Percentiles rank a stretch among this genome's conserved stretches.
These are phyloP conservation scores for Penicillium digitatum DNA, from an alignment of 2,329 filamentous ascomycete genomes.

Conservation along the genomic window DNA sequence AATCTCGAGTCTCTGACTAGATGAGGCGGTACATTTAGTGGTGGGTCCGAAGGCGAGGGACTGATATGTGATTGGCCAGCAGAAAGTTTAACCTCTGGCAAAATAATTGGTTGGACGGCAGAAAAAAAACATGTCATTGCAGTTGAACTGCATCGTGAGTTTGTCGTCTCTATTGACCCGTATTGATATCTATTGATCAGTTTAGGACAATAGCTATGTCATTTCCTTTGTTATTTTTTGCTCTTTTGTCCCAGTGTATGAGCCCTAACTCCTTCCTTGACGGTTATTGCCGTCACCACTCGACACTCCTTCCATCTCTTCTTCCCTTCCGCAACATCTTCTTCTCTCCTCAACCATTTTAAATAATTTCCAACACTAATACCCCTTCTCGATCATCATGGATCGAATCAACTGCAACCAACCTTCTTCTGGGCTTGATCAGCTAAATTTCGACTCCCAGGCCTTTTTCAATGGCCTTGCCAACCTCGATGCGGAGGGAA, in stretches of 20 bases:
- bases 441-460: neutral
- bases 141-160: neutral
- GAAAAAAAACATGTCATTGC: neutral
- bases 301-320: neutral
- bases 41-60: fast-evolving
- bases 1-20: neutral
- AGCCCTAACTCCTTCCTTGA: neutral
- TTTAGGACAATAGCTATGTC: neutral
- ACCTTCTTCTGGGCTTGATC: neutral
- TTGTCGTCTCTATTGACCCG: neutral
- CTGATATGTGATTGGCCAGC: neutral
- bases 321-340: neutral
- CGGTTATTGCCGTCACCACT: neutral
- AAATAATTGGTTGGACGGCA: neutral
- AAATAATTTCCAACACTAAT: neutral
- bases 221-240: neutral
- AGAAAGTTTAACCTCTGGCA: neutral
- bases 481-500: neutral
- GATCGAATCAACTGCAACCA: neutral
- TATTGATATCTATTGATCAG: neutral
- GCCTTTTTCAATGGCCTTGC: neutral
- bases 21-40: neutral
- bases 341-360: neutral
- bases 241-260: neutral
- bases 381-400: neutral